Percentiles rank a stretch among this genome's conserved stretches.
These are phyloP conservation scores for Starmera quercuum DNA, from an alignment of 805 yeast species.

Conservation along the genomic window DNA sequence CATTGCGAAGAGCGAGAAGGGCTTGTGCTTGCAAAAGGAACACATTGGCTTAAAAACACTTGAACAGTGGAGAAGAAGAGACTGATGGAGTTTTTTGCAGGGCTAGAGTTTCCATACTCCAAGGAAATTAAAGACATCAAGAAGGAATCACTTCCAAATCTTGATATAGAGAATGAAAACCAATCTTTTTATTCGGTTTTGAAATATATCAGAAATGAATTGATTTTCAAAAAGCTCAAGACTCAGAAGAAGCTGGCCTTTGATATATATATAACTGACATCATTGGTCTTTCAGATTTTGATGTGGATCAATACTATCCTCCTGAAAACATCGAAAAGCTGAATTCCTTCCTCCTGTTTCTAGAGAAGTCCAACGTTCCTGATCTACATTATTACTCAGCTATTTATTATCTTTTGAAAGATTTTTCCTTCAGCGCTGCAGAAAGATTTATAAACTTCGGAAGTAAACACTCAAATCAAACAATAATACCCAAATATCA, in stretches of 20 bases:
- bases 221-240: conserved; percentile 10
- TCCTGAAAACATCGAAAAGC: conserved; percentile 14
- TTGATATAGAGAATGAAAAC: conserved; percentile 10
- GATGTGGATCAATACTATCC: conserved; percentile 13
- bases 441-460: conserved; percentile 8
- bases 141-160: conserved; percentile 12
- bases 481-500: conserved; percentile 1
- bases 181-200: conserved; percentile 16
- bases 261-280: conserved; percentile 13
- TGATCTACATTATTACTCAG: conserved; percentile 6
- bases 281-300: conserved; percentile 7
- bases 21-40: no score
- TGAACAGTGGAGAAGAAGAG: no score
- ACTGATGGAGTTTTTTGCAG: conserved; percentile 6
- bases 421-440: conserved; percentile 15
- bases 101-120: conserved; percentile 15
- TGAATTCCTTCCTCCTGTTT: conserved; percentile 8
- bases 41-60: no score
- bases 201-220: conserved; percentile 15
- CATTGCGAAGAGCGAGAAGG: no score
- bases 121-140: conserved; percentile 11
- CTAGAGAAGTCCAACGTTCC: conserved; percentile 5
- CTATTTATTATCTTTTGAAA: conserved; percentile 17
- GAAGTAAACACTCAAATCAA: conserved; percentile 1
- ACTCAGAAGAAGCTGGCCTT: conserved; percentile 8